These are phyloP conservation scores for Chlamydomonas sphaeroides DNA, from an alignment of 139 green algal species.

Conservation along the genomic window DNA sequence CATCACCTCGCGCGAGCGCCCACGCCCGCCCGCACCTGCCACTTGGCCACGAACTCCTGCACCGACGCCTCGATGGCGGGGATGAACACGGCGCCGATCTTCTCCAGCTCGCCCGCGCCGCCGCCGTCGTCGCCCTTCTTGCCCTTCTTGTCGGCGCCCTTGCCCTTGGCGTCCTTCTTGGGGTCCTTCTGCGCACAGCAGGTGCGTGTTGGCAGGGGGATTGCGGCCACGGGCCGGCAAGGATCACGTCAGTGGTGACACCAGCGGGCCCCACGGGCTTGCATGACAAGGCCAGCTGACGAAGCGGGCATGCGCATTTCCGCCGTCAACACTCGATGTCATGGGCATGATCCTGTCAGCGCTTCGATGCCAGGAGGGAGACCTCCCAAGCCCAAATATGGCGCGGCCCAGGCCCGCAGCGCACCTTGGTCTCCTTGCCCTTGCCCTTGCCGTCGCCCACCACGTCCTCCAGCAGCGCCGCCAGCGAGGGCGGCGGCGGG, in stretches of 20 bases:
- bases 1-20: too few species aligned
- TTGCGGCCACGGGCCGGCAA: too few species aligned
- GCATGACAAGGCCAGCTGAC: too few species aligned
- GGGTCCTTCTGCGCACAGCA: conserved; percentile 38
- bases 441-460: conserved; percentile 60
- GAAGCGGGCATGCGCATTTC: too few species aligned
- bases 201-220: too few species aligned
- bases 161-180: conserved; percentile 38
- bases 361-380: too few species aligned
- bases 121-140: conserved; percentile 41
- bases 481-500: conserved; percentile 65
- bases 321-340: too few species aligned
- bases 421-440: conserved; percentile 53
- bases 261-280: too few species aligned
- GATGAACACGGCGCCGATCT: conserved; percentile 72
- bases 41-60: conserved; percentile 81
- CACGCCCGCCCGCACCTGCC: conserved; percentile 77
- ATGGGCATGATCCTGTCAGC: too few species aligned
- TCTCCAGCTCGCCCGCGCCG: conserved; percentile 49
- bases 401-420: not conserved
- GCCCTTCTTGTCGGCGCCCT: conserved; percentile 41
- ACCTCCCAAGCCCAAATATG: too few species aligned
- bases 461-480: conserved; percentile 53
- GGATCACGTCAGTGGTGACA: too few species aligned
- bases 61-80: conserved; percentile 74